A percentile compares a stretch with the other conserved stretches of the same genome.
These are phyloP conservation scores for Carnegiea gigantea DNA, from an alignment of 179 eudicot genomes.

Conservation along the genomic window DNA sequence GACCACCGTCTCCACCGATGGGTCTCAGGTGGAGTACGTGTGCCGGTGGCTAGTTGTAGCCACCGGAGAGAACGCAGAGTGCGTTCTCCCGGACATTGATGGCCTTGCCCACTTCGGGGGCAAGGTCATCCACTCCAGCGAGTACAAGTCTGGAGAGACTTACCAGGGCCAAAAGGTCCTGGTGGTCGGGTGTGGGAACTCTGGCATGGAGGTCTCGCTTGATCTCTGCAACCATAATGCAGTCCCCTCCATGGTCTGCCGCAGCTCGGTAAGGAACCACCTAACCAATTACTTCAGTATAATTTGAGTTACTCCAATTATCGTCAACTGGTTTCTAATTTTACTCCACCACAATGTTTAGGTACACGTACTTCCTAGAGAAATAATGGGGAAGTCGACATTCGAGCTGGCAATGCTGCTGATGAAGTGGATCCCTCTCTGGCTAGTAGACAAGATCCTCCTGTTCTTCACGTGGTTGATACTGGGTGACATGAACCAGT, in stretches of 20 bases:
- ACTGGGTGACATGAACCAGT: constrained; percentile 58
- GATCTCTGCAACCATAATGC: constrained; percentile 76
- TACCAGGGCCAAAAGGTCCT: constrained; percentile 60
- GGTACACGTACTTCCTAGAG: constrained; percentile 93
- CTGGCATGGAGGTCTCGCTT: constrained; percentile 81
- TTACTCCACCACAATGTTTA: neutral
- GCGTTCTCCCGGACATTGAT: constrained; percentile 73
- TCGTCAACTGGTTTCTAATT: neutral
- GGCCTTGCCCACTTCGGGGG: constrained; percentile 66
- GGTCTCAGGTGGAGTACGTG: constrained; percentile 67
- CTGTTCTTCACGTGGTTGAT: constrained; percentile 67
- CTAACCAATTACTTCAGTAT: neutral
- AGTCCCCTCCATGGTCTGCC: constrained; percentile 60
- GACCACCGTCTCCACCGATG: constrained; percentile 30
- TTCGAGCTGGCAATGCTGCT: constrained; percentile 65
- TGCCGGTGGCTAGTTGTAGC: constrained; percentile 91
- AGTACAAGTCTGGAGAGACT: constrained; percentile 77
- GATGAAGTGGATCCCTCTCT: constrained; percentile 84
- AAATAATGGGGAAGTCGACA: constrained; percentile 70
- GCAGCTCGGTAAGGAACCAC: constrained; percentile 60
- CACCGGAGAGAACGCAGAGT: constrained; percentile 92
- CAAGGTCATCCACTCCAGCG: constrained; percentile 72
- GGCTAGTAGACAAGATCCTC: constrained; percentile 76
- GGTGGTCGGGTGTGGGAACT: constrained; percentile 85
- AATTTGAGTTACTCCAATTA: neutral